Base-by-base conservation (phyloP, 1,139 yeast species). In the Yarrowia galli region DNA sequence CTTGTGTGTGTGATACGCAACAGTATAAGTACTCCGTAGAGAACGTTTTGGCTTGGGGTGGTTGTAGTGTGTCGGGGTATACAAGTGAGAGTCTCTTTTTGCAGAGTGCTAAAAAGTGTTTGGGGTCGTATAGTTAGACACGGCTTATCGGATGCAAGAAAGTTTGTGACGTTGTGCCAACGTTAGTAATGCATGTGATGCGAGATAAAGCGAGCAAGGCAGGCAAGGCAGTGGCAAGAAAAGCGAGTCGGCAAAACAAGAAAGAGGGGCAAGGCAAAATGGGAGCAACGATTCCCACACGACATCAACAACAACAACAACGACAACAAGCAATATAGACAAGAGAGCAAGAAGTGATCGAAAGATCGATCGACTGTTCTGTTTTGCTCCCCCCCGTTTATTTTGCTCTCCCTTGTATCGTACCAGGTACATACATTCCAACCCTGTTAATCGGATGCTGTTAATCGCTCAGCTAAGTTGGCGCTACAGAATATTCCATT, bases 111-210 rank as follows among this genome's bases (percentile, higher is more conserved):
- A n/a, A 13, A 36, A 36, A 15, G 16, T 36, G 40, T 36, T 36
- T 40, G 28, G 2, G 28, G 58, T 53, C 32, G 60, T 38, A 38
- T 53, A 40, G 46, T 54, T 54, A 54, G 60, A 23, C 61, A 54
- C 61, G 61, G 61, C 61, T 54, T 54, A 54, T 54, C 61, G 61
- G 61, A 54, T 54, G 61, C 36, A 40, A 40, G 46, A 40, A 36
- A 54, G 61, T 40, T 54, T 54, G 28, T n/a, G 36, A 12, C 22
- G 16, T 20, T 16, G 43, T 18, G n/a, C 16, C 56, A 38, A 53
- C 46, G 61, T 54, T 54, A n/a, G 46, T 23, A 54, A 38, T 40
- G 61, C 61, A 54, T 54, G 46, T 40, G 46, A 54, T 54, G 61
- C 61, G 46, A 54, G 61, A 54, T 54, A 53, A 53, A 54, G 61